Conservation (phyloP, 2,329 filamentous ascomycete species). For the Claviceps monticola region DNA sequence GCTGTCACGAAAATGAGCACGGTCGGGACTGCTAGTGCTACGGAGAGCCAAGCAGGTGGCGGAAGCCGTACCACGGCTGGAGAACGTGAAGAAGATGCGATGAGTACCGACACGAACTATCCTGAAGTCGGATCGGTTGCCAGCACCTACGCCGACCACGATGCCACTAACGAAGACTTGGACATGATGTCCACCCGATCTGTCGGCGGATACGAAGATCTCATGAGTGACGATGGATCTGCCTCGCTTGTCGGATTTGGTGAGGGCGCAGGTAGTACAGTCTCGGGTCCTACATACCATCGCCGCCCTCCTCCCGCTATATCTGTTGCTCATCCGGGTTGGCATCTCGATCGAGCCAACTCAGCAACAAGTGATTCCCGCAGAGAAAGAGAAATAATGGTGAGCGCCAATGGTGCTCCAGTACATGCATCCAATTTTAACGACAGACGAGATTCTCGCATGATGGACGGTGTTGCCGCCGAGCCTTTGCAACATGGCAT, state of each 20-base stretch:
- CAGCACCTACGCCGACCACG: conserved; percentile 30
- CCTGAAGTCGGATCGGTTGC: conserved; percentile 46
- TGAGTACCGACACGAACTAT: conserved; percentile 53
- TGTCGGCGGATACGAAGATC: conserved; percentile 45
- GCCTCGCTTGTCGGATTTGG: conserved; percentile 84
- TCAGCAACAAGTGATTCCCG: conserved; percentile 37
- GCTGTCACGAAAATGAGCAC: conserved; percentile 70
- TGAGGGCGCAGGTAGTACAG: conserved; percentile 76
- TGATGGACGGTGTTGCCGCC: conserved; percentile 51
- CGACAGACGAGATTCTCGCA: conserved; percentile 46
- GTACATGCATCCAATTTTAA: conserved; percentile 31
- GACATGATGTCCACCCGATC: conserved; percentile 32
- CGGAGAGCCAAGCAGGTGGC: conserved; percentile 53
- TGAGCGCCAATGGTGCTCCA: conserved; percentile 26
- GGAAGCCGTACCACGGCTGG: conserved; percentile 39
- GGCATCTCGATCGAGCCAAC: conserved; percentile 35
- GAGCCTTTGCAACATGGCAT: conserved; percentile 38
- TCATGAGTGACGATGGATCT: conserved; percentile 73
- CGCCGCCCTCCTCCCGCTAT: conserved; percentile 31
- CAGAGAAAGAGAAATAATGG: conserved; percentile 20
- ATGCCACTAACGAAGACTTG: conserved; percentile 40
- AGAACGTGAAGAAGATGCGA: conserved; percentile 50
- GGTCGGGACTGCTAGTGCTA: conserved; percentile 81
- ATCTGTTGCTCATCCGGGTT: conserved; percentile 23
- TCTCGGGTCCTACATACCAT: conserved; percentile 63